Percentiles rank a stretch among this genome's conserved stretches.
Conservation (phyloP, 2,329 filamentous ascomycete species). For the Paracamarosporium sp. region DNA sequence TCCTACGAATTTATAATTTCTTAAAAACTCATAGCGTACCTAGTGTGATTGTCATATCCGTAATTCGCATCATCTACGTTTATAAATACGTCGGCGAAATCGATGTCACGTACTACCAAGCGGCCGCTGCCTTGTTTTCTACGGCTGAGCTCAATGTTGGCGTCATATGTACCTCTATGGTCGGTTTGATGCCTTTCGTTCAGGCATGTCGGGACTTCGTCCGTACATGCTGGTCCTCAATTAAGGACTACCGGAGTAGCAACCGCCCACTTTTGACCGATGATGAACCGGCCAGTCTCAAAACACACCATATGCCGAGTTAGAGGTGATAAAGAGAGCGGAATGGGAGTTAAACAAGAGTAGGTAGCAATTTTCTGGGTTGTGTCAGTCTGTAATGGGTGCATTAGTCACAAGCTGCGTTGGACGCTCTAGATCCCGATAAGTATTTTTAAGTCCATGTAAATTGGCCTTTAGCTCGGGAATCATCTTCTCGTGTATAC, state of each 20-base stretch:
- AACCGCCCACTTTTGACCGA: not conserved
- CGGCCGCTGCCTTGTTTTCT: constrained; percentile 24
- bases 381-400: no score
- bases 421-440: no score
- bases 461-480: no score
- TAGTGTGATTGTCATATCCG: constrained; percentile 24
- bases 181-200: constrained; percentile 24
- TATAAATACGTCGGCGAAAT: constrained; percentile 22
- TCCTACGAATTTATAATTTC: not conserved
- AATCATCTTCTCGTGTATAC: no score
- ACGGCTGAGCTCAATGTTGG: constrained; percentile 25
- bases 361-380: not conserved
- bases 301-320: not conserved
- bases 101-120: constrained; percentile 26
- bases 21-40: not conserved
- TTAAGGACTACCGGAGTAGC: not conserved
- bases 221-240: not conserved
- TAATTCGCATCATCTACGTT: constrained; percentile 28
- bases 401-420: no score
- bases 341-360: not conserved
- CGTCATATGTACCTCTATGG: constrained; percentile 24
- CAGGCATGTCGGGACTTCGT: constrained; percentile 2
- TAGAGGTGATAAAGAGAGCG: not conserved
- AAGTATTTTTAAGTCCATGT: no score
- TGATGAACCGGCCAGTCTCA: not conserved